A percentile compares a stretch with the other conserved stretches of the same genome.
Conservation (phyloP, 1,284 basidiomycete species). For the Ceratobasidium sp. region DNA sequence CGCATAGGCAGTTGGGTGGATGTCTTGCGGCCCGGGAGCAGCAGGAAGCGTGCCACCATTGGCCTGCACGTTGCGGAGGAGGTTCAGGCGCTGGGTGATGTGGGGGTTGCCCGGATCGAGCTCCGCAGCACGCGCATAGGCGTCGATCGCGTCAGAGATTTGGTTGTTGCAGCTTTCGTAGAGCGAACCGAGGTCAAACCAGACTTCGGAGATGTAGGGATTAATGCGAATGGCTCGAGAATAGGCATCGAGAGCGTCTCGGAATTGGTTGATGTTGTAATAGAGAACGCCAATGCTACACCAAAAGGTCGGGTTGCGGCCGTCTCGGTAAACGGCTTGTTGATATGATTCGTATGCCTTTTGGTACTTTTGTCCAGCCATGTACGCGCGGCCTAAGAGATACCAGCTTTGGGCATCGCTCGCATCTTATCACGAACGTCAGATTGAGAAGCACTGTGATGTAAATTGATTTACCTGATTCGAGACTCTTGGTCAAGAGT, state of each 20-base stretch:
- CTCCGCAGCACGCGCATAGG: constrained; percentile 91
- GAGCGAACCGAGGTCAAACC: constrained; percentile 96
- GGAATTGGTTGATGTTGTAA: constrained; percentile 99
- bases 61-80: constrained; percentile 81
- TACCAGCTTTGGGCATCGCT: constrained; percentile 97
- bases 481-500: constrained; percentile 92
- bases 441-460: constrained; percentile 5
- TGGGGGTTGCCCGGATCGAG: constrained; percentile 82
- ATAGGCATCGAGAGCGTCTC: constrained; percentile 97
- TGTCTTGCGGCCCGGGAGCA: constrained; percentile 90
- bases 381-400: constrained; percentile 95
- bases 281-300: constrained; percentile 99
- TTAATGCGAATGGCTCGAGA: constrained; percentile 98
- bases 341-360: constrained; percentile 99
- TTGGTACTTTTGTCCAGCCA: constrained; percentile 99
- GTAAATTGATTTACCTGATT: constrained; percentile 70
- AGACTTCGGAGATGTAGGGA: constrained; percentile 98
- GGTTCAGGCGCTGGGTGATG: constrained; percentile 77
- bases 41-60: constrained; percentile 78
- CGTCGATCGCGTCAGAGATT: constrained; percentile 97
- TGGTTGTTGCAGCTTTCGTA: constrained; percentile 99
- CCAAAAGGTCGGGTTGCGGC: constrained; percentile 99
- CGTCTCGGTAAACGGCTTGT: constrained; percentile 98
- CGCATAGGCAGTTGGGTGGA: constrained; percentile 90
- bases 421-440: constrained; percentile 36